phyloP scores from a whole-genome alignment of 495 filamentous ascomycete species.

The Extremus antarcticus region DNA sequence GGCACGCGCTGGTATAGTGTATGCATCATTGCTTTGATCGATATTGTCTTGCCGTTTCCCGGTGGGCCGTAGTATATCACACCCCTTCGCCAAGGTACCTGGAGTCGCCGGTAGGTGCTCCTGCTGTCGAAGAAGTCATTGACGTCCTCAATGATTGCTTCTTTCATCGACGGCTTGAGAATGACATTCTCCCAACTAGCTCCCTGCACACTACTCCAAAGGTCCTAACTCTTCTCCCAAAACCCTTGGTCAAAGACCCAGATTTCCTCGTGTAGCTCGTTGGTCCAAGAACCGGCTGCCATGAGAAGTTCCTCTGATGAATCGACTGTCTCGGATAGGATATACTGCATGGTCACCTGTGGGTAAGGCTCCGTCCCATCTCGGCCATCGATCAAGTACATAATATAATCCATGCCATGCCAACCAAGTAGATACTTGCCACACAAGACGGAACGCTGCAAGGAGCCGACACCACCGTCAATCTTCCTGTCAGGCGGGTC shows the following conservation, averaged over 20 bases:
- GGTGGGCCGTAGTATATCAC: conserved; percentile 51
- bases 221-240: conserved; percentile 49
- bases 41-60: conserved; percentile 35
- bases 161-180: conserved; percentile 51
- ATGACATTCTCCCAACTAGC: conserved; percentile 55
- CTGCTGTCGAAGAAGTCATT: conserved; percentile 47
- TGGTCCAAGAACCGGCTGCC: conserved; percentile 38
- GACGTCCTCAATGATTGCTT: conserved; percentile 47
- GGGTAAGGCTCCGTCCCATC: conserved; percentile 32
- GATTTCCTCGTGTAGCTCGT: conserved; percentile 48
- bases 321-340: conserved; percentile 34
- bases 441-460: conserved; percentile 37
- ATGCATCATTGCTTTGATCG: conserved; percentile 36
- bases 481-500: conserved; percentile 40
- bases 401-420: conserved; percentile 38
- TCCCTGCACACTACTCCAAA: conserved; percentile 46
- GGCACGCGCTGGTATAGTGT: conserved; percentile 25
- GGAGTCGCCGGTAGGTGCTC: conserved; percentile 43
- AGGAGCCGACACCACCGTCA: conserved; percentile 34
- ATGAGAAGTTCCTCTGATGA: conserved; percentile 43
- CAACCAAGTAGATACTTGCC: conserved; percentile 44
- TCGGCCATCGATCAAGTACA: conserved; percentile 45
- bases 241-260: conserved; percentile 51
- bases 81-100: conserved; percentile 54
- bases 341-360: conserved; percentile 35